Percentiles rank a stretch among this genome's conserved stretches.
phyloP scores from a whole-genome alignment of 306 rosid genomes.

The Oemleria cerasiformis region DNA sequence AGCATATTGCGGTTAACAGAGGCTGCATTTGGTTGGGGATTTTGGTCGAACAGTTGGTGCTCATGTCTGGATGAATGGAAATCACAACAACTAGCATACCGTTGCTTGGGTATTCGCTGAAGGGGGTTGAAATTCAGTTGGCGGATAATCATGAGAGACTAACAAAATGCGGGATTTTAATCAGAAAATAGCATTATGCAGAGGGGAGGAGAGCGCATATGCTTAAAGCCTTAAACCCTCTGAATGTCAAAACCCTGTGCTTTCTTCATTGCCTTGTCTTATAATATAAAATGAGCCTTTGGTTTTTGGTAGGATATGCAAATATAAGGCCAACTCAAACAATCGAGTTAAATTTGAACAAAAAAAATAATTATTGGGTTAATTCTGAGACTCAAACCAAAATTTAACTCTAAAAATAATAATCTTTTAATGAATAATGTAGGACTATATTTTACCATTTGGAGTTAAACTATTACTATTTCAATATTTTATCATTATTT shows the following conservation, averaged over 20 bases:
- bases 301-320: not conserved
- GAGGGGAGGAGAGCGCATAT: not conserved
- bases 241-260: not conserved
- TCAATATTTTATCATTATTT: too few relatives aligned
- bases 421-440: too few relatives aligned
- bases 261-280: not conserved
- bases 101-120: conserved; percentile 17
- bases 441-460: too few relatives aligned
- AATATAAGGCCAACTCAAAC: too few relatives aligned
- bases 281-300: not conserved
- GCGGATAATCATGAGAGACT: conserved; percentile 46
- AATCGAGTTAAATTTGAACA: too few relatives aligned
- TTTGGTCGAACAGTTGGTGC: conserved; percentile 46
- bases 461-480: too few relatives aligned
- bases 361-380: too few relatives aligned
- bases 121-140: conserved; percentile 33
- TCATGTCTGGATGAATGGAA: conserved; percentile 38
- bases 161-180: not conserved
- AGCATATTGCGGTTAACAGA: conserved; percentile 48
- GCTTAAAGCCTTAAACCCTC: not conserved
- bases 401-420: too few relatives aligned
- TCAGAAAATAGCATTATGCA: not conserved
- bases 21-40: conserved; percentile 40
- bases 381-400: too few relatives aligned
- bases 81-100: not conserved